A percentile compares a stretch with the other conserved stretches of the same genome.
Conservation (phyloP, 2,329 filamentous ascomycete genomes). For the Pestalotiopsis sp. region DNA sequence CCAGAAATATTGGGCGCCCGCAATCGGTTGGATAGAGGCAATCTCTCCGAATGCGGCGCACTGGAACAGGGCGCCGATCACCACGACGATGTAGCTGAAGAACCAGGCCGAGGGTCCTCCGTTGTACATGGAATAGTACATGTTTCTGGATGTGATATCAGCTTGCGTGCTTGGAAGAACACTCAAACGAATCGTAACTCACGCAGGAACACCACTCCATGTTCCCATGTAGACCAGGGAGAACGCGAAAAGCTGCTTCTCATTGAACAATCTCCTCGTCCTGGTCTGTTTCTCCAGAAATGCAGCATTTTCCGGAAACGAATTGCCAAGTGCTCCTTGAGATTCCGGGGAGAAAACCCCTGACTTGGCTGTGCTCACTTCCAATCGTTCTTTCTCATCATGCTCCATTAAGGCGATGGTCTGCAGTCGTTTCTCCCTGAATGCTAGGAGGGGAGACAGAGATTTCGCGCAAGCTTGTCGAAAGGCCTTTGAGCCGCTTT, state of each 20-base stretch:
- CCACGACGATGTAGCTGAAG: conserved; percentile 13
- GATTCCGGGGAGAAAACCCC: background rate
- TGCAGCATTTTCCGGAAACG: background rate
- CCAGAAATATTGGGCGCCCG: conserved; percentile 15
- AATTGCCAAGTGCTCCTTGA: background rate
- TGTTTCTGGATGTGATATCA: conserved; percentile 2
- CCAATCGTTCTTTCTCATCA: background rate
- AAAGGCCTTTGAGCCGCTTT: too few relatives aligned
- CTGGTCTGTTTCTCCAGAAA: conserved; percentile 9
- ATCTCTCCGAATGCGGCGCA: conserved; percentile 11
- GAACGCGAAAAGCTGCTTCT: conserved; percentile 14
- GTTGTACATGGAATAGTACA: conserved; percentile 15
- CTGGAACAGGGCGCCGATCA: conserved; percentile 9
- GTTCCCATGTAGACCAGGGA: conserved; percentile 15
- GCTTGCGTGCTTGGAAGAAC: background rate
- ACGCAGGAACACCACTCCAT: conserved; percentile 12
- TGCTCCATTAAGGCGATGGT: too few relatives aligned
- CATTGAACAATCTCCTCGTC: conserved; percentile 11
- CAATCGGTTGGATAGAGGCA: conserved; percentile 13
- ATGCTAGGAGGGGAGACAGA: too few relatives aligned
- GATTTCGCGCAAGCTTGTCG: too few relatives aligned
- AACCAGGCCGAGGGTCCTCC: conserved; percentile 13
- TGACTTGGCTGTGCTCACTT: background rate
- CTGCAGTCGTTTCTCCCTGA: too few relatives aligned
- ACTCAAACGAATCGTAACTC: background rate